These are phyloP conservation scores for Penicillium freii DNA, from an alignment of 2,329 filamentous ascomycete genomes.

Conservation along the genomic window DNA sequence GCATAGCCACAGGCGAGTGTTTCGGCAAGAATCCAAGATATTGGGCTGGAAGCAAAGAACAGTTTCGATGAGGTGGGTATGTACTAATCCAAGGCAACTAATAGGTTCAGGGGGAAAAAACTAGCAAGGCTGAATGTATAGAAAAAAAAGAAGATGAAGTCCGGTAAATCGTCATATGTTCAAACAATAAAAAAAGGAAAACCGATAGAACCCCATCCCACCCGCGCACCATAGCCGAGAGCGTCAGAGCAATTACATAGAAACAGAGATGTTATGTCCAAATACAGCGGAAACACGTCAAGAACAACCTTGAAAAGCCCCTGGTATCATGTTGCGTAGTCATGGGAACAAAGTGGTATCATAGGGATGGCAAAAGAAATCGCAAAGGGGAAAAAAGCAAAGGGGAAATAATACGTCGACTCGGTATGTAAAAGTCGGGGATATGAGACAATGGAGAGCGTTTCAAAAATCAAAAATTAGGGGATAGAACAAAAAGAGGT, in stretches of 20 bases:
- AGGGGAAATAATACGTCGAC: neutral
- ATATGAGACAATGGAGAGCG: neutral
- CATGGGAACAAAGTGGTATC: conserved; percentile 44
- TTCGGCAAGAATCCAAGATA: neutral
- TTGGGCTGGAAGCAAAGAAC: neutral
- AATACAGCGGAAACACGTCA: conserved; percentile 21
- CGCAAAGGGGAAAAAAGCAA: conserved; percentile 12
- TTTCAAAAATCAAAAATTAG: conserved; percentile 2
- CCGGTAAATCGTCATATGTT: conserved; percentile 15
- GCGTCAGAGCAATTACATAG: conserved; percentile 20
- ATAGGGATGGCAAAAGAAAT: conserved; percentile 25
- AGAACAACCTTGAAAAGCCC: conserved; percentile 17
- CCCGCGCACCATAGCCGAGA: conserved; percentile 18
- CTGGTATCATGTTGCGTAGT: conserved; percentile 37
- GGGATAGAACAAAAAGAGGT: neutral
- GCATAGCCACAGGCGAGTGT: too few species aligned
- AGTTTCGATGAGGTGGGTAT: neutral
- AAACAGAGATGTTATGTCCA: conserved; percentile 22
- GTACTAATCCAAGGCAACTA: neutral
- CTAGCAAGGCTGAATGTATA: conserved; percentile 15
- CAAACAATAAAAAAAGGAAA: neutral
- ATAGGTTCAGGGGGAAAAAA: conserved; percentile 1
- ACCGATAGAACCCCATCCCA: conserved; percentile 5
- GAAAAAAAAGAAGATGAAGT: conserved; percentile 8
- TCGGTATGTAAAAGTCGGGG: conserved; percentile 2